Base-by-base conservation (phyloP, 2,329 filamentous ascomycete genomes). In the Phaeosphaeriaceae sp. region DNA sequence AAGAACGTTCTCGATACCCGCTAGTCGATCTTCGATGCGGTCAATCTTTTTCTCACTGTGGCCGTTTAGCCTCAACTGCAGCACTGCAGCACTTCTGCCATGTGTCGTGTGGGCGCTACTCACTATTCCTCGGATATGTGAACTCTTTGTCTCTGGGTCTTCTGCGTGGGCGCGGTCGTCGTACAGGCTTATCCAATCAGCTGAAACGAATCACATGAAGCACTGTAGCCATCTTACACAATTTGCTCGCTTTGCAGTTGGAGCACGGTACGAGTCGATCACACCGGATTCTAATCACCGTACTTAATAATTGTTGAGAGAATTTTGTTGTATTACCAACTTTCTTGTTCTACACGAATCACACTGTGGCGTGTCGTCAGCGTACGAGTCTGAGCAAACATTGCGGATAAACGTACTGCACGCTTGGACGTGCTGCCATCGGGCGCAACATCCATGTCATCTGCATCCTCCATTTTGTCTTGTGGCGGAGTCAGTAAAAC, bases 21-120 rank as follows among this genome's bases (percentile, higher is more conserved):
- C 76, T 9, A 85, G 71, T 17, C 83, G 79, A 27, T 82, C 78
- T 63, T 84, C 82, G 51, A 85, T 84, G 13, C 80, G 67, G 58
- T 85, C 83, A 49, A 85, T 83, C 68, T 85, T 84, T 65, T 77
- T 81, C 66, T 85, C 83, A 70, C 82, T 84, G 42, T 3, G 5
- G 10, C 2, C 9, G 6, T 17, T 47, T 45, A 70, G 62, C 25
- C 15, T 24, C 48, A 7, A 17, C 7, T 25, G n/a, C 33, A 25
- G 13, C 17, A 40, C 6, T n/a, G n/a, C 36, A 40, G 17, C 15
- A 40, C 7, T 40, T 13, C 36, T 6, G 36, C 36, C 15, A 40
- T n/a, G 36, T 13, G 5, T n/a, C 9, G 22, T 45, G 20, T 22
- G 7, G 42, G 21, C 42, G 22, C 7, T 3, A 67, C 71, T 54